Percentiles rank a stretch among this genome's conserved stretches.
phyloP scores from a whole-genome alignment of 345 rosid species.

The Draba incana region DNA sequence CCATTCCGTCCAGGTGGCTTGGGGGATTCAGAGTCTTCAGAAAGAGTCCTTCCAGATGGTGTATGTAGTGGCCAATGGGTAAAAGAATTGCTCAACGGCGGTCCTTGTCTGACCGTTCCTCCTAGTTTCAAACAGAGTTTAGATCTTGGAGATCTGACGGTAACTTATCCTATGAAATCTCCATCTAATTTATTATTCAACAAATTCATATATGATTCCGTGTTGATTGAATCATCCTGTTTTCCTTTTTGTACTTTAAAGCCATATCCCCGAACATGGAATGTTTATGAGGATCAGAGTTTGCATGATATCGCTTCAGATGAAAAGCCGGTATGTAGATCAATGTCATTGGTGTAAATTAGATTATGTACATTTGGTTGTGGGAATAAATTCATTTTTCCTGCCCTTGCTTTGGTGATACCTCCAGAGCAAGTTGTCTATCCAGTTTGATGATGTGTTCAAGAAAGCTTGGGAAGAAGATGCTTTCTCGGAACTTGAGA shows the following conservation, averaged over 20 bases:
- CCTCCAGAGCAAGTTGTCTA: conserved; percentile 73
- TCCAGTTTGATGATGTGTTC: conserved; percentile 89
- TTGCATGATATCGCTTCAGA: conserved; percentile 44
- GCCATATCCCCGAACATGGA: conserved; percentile 77
- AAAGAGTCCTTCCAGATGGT: conserved; percentile 73
- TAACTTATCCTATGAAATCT: conserved; percentile 36
- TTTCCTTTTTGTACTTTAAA: conserved; percentile 42
- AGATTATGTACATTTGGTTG: conserved; percentile 18
- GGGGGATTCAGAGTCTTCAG: conserved; percentile 64
- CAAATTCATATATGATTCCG: conserved; percentile 6
- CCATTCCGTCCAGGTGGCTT: conserved; percentile 98
- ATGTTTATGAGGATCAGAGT: conserved; percentile 64
- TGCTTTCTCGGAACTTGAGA: conserved; percentile 49
- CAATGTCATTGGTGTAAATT: conserved; percentile 11
- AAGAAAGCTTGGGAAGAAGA: conserved; percentile 94
- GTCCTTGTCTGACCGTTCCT: conserved; percentile 69
- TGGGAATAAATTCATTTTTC: background rate
- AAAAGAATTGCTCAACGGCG: conserved; percentile 68
- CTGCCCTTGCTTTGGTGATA: conserved; percentile 27
- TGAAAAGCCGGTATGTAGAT: conserved; percentile 68
- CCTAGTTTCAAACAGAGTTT: conserved; percentile 84
- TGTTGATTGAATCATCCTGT: conserved; percentile 23
- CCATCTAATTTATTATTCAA: background rate
- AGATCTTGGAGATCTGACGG: conserved; percentile 86
- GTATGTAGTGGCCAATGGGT: conserved; percentile 84